These are phyloP conservation scores for Geranium rotundifolium DNA, from an alignment of 345 rosid species.

Conservation along the genomic window DNA sequence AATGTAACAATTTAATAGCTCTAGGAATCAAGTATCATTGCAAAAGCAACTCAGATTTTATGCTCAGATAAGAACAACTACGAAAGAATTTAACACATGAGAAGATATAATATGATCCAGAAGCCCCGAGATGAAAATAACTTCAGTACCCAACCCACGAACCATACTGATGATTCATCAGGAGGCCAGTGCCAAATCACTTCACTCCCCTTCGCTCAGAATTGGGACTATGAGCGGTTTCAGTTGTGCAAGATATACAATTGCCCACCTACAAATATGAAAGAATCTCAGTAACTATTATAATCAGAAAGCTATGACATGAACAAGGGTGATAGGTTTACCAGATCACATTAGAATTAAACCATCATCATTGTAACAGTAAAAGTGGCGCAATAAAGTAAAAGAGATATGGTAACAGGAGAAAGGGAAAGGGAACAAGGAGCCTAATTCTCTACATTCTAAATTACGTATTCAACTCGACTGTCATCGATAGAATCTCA, in stretches of 20 bases:
- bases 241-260: conserved; percentile 95
- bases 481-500: too few species aligned
- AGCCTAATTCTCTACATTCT: too few species aligned
- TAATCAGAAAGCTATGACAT: neutral
- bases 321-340: neutral
- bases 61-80: neutral
- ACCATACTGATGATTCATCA: too few species aligned
- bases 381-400: too few species aligned
- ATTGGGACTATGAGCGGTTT: conserved; percentile 95
- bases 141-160: neutral
- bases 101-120: neutral
- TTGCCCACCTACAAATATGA: conserved; percentile 70
- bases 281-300: neutral
- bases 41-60: neutral
- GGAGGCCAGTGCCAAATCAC: neutral
- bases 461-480: too few species aligned
- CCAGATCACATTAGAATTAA: neutral
- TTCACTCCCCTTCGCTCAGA: conserved; percentile 64
- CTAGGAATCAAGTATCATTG: neutral
- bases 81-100: too few species aligned
- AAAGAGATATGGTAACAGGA: too few species aligned
- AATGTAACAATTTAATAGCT: neutral
- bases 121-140: neutral
- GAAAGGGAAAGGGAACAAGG: too few species aligned
- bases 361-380: too few species aligned